phyloP scores from a whole-genome alignment of 2,329 filamentous ascomycete species.

The Sarocladium strictum region DNA sequence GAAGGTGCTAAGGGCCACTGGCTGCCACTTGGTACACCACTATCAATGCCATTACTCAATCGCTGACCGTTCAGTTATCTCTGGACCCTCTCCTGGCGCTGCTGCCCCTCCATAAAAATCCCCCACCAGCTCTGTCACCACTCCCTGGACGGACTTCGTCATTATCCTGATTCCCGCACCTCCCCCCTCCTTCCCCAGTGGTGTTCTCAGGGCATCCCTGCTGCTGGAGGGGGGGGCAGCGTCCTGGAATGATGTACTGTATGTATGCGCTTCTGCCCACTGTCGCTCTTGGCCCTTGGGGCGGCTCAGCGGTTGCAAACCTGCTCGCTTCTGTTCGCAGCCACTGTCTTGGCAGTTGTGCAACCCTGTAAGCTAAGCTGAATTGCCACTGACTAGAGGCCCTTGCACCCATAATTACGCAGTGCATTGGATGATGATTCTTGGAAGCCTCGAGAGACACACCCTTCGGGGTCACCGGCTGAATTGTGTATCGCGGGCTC shows the following conservation, averaged over 20 bases:
- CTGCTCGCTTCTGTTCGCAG: background rate
- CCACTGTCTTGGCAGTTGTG: background rate
- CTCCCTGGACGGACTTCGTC: background rate
- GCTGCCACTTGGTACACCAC: background rate
- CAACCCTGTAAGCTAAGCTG: background rate
- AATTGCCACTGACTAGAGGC: background rate
- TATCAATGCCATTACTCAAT: conserved; percentile 3
- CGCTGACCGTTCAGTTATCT: conserved; percentile 6
- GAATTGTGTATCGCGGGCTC: too few relatives aligned
- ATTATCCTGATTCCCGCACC: background rate
- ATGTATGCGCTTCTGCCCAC: too few relatives aligned
- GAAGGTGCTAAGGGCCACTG: background rate
- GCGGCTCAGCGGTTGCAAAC: background rate
- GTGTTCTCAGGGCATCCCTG: background rate
- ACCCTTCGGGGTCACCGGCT: background rate
- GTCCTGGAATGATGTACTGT: too few relatives aligned
- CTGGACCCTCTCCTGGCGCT: conserved; percentile 6
- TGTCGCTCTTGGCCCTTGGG: background rate
- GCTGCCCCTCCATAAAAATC: background rate
- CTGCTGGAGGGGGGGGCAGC: too few relatives aligned
- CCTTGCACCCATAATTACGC: background rate
- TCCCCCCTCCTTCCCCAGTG: background rate
- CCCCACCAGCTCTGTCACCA: background rate
- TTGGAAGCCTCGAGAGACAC: background rate
- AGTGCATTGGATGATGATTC: background rate